phyloP scores from a whole-genome alignment of 202 grass and related monocot genomes.

The Carex arenaria region DNA sequence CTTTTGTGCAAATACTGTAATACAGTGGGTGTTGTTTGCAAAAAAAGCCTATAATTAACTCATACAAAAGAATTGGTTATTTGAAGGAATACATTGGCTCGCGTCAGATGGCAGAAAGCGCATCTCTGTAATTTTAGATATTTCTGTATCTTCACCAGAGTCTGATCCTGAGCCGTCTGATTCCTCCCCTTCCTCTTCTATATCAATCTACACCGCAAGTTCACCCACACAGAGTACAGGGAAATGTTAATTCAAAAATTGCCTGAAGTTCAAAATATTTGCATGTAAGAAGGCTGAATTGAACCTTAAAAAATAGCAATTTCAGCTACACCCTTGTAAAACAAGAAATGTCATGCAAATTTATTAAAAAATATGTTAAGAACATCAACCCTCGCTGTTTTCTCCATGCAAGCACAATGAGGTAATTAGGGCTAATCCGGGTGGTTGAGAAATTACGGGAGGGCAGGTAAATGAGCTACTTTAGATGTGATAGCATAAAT shows the following conservation, averaged over 20 bases:
- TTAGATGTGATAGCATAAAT: not conserved
- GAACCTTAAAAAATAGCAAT: not conserved
- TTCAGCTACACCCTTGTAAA: not conserved
- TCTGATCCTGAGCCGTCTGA: conserved; percentile 35
- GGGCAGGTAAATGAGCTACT: not conserved
- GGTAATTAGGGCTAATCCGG: not conserved
- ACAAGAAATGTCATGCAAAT: not conserved
- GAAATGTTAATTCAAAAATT: not conserved
- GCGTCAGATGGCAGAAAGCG: conserved; percentile 66
- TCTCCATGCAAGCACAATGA: not conserved
- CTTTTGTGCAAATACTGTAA: not conserved
- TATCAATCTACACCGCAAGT: conserved; percentile 54
- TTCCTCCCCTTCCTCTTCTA: conserved; percentile 37
- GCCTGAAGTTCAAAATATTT: not conserved
- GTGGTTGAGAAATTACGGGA: not conserved
- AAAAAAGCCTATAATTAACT: not conserved
- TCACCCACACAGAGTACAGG: not conserved
- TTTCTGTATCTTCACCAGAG: conserved; percentile 37
- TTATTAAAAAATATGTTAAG: not conserved
- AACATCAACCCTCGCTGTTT: not conserved
- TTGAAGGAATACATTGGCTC: conserved; percentile 66
- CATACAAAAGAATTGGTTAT: not conserved
- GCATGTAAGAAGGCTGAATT: not conserved
- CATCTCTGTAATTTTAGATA: conserved; percentile 73
- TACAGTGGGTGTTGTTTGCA: not conserved